Evolutionary conservation across 2,329 filamentous ascomycete species (phyloP), one percentile per base, ranked within the genome.

Genomic region (Verticillium nonalfalfae): DNA sequence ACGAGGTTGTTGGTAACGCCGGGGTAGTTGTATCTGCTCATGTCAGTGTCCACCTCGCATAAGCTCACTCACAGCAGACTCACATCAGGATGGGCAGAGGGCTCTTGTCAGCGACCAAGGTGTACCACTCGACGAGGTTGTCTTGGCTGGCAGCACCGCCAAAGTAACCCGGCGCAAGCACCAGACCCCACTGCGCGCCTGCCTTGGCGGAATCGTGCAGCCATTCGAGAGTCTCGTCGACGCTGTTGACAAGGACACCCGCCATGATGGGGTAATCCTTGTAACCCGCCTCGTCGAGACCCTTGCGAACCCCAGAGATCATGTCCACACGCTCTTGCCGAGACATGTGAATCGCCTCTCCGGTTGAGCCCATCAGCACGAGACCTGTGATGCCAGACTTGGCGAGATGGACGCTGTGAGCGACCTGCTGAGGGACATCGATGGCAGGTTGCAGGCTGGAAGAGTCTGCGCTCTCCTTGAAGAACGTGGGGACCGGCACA

Each of bases 151-250:
- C 83, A 2, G 80, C 81, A 0, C 78, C 74, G 2, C 85, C 85
- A 71, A 89, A 90, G 71, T 89, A 90, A 0, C 85, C 85, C 0
- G 86, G 86, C 52, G 84, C 83, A 56, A 90, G 78, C 39, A 86
- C 83, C 62, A 89, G 75, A 26, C 85, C 86, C 77, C 82, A 88
- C 64, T 85, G 80, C 15, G 84, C 81, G 39, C 85, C 85, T 3
- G 85, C 83, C 52, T 81, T 78, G 65, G 80, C 78, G 57, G 82
- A 82, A 60, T 82, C 82, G 54, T 77, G 72, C 56, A 88, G 77
- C 74, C 84, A 79, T 66, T 83, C 79, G 6, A 88, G 71, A 1
- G 83, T 85, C 71, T 67, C 66, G 38, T 82, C 79, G 34, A 86
- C 76, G 62, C 81, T 81, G 68, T 87, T 82, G 13, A 81, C 79